These are phyloP conservation scores for Saccharomycopsis malanga DNA, from an alignment of 805 yeast genomes.

Conservation along the genomic window DNA sequence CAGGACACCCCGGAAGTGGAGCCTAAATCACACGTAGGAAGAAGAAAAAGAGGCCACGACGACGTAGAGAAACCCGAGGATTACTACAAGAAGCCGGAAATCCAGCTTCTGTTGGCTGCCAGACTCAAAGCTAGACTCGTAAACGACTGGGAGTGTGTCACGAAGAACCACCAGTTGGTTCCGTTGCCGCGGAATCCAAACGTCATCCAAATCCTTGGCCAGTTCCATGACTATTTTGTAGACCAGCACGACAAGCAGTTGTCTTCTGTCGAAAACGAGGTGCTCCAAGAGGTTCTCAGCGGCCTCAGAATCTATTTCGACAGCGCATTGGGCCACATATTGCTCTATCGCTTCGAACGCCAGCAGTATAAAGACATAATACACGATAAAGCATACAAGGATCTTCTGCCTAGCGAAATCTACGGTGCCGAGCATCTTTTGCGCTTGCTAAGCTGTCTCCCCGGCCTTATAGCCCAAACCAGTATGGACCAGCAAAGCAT, in stretches of 20 bases:
- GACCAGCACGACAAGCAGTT: slow-evolving; percentile 26
- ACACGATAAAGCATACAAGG: slow-evolving; percentile 30
- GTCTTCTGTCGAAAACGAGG: slow-evolving; percentile 37
- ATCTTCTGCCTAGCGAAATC: slow-evolving; percentile 32
- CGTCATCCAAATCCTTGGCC: slow-evolving; percentile 46
- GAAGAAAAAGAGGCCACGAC: slow-evolving; percentile 27
- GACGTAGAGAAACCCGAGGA: slow-evolving; percentile 29
- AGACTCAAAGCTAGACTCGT: slow-evolving; percentile 64
- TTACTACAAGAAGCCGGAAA: slow-evolving; percentile 30
- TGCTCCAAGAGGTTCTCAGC: slow-evolving; percentile 56
- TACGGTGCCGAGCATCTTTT: slow-evolving; percentile 83
- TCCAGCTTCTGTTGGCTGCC: slow-evolving; percentile 54
- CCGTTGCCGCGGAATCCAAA: slow-evolving; percentile 53
- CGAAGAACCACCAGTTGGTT: slow-evolving; percentile 69
- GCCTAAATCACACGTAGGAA: slow-evolving; percentile 4
- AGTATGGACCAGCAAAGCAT: slow-evolving; percentile 74
- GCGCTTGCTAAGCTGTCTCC: slow-evolving; percentile 69
- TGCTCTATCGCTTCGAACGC: slow-evolving; percentile 72
- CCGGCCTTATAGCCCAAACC: slow-evolving; percentile 75
- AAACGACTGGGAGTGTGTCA: slow-evolving; percentile 89
- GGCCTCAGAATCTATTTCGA: slow-evolving; percentile 75
- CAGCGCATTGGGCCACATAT: slow-evolving; percentile 56
- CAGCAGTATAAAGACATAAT: slow-evolving; percentile 57
- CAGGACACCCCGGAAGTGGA: background rate
- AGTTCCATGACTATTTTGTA: slow-evolving; percentile 36